These are phyloP conservation scores for Catenaria anguillulae DNA, from an alignment of 371 early-diverging fungal genomes.

Conservation along the genomic window DNA sequence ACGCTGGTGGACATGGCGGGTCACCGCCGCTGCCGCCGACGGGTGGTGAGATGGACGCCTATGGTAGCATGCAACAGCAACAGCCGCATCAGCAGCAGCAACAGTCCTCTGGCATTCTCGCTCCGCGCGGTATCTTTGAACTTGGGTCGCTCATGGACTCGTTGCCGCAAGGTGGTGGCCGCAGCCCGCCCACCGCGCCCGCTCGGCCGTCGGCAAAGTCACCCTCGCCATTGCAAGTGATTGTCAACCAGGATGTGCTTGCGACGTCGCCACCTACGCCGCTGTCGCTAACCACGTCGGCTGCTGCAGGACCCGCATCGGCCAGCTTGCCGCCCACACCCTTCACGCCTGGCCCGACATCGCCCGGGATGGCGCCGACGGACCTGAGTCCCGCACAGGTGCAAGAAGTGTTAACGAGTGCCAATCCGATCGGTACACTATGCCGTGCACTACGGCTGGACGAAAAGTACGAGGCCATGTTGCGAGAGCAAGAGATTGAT, in stretches of 20 bases:
- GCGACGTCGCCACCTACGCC: neutral
- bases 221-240: neutral
- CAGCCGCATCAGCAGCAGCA: too few relatives aligned
- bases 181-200: neutral
- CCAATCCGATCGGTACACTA: neutral
- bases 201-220: neutral
- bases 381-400: neutral
- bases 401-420: neutral
- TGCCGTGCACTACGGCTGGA: constrained; percentile 4
- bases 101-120: neutral
- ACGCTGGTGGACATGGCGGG: too few relatives aligned
- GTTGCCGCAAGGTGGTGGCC: neutral
- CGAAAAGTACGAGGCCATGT: constrained; percentile 16
- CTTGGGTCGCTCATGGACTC: neutral
- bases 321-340: neutral
- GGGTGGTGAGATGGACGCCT: too few relatives aligned
- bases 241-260: neutral
- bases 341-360: neutral
- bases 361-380: neutral
- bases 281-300: neutral
- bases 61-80: too few relatives aligned
- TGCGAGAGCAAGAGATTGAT: constrained; percentile 29
- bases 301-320: too few relatives aligned
- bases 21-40: too few relatives aligned
- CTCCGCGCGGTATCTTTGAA: neutral